phyloP scores from a whole-genome alignment of 73 alveolate species.

The Strombidium stylifer region DNA sequence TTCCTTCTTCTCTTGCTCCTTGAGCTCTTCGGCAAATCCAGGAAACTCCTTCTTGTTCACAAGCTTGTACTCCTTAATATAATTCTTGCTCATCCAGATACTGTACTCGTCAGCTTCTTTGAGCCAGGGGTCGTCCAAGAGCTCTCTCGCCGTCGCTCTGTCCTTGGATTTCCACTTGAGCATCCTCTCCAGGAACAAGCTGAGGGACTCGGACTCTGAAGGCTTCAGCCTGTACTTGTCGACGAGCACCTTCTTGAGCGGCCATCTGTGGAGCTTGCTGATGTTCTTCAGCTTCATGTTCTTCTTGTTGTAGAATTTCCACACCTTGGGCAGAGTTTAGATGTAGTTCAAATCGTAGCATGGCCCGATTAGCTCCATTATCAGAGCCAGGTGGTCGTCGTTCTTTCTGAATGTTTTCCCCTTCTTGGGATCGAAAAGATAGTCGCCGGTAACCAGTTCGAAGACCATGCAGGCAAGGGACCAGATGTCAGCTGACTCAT shows the following conservation, averaged over 20 bases:
- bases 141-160: conserved; percentile 74
- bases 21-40: neutral
- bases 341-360: conserved; percentile 67
- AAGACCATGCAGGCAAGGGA: conserved; percentile 92
- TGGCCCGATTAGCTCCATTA: conserved; percentile 75
- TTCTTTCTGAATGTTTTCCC: conserved; percentile 65
- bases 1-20: neutral
- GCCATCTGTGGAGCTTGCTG: conserved; percentile 68
- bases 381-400: conserved; percentile 86
- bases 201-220: conserved; percentile 65
- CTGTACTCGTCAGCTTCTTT: conserved; percentile 53
- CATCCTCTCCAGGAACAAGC: conserved; percentile 70
- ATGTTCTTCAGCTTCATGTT: conserved; percentile 76
- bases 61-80: conserved; percentile 35
- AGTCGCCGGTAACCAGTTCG: conserved; percentile 94
- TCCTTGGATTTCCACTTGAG: conserved; percentile 78
- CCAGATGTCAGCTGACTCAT: conserved; percentile 92
- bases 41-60: no score
- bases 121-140: conserved; percentile 83
- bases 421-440: conserved; percentile 88
- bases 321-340: conserved; percentile 51
- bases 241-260: conserved; percentile 63
- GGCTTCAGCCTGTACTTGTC: conserved; percentile 77
- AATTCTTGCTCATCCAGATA: conserved; percentile 58
- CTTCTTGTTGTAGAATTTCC: conserved; percentile 59